These are phyloP conservation scores for Xylona heveae DNA, from an alignment of 495 filamentous ascomycete species.

Conservation along the genomic window DNA sequence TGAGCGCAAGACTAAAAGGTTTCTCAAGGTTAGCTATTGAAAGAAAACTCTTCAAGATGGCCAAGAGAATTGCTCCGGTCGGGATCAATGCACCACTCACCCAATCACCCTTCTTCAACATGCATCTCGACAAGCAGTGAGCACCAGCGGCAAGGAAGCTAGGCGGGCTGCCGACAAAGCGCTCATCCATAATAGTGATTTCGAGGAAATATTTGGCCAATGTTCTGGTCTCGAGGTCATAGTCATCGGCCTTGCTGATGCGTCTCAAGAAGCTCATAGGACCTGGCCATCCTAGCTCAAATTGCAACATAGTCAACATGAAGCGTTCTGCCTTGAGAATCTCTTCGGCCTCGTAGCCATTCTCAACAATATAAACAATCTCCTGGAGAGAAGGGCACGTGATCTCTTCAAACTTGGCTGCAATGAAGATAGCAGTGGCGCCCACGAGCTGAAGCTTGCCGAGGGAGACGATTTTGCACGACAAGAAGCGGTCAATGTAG, in stretches of 20 bases:
- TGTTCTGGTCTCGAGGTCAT: constrained; percentile 86
- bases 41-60: constrained; percentile 1
- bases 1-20: constrained; percentile 49
- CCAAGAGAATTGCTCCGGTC: constrained; percentile 1
- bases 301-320: constrained; percentile 90
- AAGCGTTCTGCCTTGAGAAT: constrained; percentile 94
- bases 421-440: constrained; percentile 86
- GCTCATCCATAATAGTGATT: constrained; percentile 92
- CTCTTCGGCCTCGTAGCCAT: constrained; percentile 71
- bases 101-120: constrained; percentile 81
- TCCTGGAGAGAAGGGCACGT: constrained; percentile 86
- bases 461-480: constrained; percentile 80
- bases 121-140: constrained; percentile 76
- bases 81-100: constrained; percentile 29
- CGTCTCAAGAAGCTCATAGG: constrained; percentile 94
- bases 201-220: constrained; percentile 97
- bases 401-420: constrained; percentile 97
- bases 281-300: constrained; percentile 88
- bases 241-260: constrained; percentile 97
- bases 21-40: constrained; percentile 16
- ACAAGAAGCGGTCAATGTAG: constrained; percentile 92
- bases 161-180: constrained; percentile 75
- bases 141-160: constrained; percentile 84
- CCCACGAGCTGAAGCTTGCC: constrained; percentile 92
- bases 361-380: constrained; percentile 97